Conservation (phyloP, 2,329 filamentous ascomycete genomes). For the Huntiella bhutanensis region DNA sequence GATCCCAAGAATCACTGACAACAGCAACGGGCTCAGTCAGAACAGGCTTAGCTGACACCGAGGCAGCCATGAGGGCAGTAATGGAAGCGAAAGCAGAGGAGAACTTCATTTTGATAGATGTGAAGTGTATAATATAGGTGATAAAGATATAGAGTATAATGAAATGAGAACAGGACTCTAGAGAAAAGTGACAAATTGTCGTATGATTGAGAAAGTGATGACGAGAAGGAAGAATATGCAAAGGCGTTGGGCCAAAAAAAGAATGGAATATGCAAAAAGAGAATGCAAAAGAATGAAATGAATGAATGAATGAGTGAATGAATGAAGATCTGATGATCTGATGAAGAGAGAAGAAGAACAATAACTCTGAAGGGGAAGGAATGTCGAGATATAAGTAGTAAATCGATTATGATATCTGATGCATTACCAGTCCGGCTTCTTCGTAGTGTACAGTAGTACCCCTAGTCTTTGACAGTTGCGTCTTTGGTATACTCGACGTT, state of each 20-base stretch:
- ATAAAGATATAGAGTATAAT: background rate
- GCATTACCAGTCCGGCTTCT: too few relatives aligned
- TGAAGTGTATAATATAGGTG: background rate
- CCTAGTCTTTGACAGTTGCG: too few relatives aligned
- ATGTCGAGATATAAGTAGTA: too few relatives aligned
- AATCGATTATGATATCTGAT: too few relatives aligned
- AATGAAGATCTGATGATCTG: conserved; percentile 1
- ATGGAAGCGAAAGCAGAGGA: background rate
- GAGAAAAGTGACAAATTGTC: background rate
- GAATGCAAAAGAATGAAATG: conserved; percentile 1
- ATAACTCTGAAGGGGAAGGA: background rate
- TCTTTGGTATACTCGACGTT: too few relatives aligned
- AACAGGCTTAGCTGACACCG: conserved; percentile 6
- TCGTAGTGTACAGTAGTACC: too few relatives aligned
- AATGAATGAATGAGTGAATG: background rate
- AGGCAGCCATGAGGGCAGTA: background rate
- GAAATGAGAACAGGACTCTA: background rate
- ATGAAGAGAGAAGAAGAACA: conserved; percentile 1
- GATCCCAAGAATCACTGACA: conserved; percentile 3
- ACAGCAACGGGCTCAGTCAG: conserved; percentile 1
- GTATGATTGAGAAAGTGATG: background rate
- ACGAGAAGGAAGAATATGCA: background rate
- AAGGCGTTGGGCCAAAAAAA: background rate
- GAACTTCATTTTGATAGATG: conserved; percentile 1
- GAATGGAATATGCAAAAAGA: background rate